These are phyloP conservation scores for Lophiostoma macrostomum DNA, from an alignment of 495 filamentous ascomycete genomes.

Conservation along the genomic window DNA sequence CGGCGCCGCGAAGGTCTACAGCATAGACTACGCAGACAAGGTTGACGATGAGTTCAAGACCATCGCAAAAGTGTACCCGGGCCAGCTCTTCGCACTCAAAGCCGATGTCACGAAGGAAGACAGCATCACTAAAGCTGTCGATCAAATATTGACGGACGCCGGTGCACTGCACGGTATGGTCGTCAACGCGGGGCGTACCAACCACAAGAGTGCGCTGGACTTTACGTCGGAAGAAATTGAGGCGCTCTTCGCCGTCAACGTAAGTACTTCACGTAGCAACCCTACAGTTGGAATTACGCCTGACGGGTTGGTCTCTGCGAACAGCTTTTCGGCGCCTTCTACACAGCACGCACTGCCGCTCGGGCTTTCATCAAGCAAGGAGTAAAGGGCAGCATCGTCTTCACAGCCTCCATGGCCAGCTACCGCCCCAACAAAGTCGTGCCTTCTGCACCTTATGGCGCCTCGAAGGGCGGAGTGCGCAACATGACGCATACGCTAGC, in stretches of 20 bases:
- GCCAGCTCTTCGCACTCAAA: slow-evolving; percentile 42
- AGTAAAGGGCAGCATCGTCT: slow-evolving; percentile 46
- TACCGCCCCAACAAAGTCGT: slow-evolving; percentile 29
- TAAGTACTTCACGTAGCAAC: neutral
- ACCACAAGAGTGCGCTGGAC: slow-evolving; percentile 47
- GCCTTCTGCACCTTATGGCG: slow-evolving; percentile 35
- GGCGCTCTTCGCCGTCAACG: slow-evolving; percentile 44
- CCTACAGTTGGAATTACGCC: too few species aligned
- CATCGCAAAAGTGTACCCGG: slow-evolving; percentile 39
- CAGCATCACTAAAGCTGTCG: slow-evolving; percentile 42
- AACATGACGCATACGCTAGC: slow-evolving; percentile 45
- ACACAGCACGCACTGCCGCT: slow-evolving; percentile 40
- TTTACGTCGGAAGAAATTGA: slow-evolving; percentile 43
- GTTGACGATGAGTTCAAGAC: slow-evolving; percentile 40
- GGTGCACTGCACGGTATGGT: slow-evolving; percentile 51
- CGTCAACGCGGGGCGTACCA: slow-evolving; percentile 49
- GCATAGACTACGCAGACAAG: slow-evolving; percentile 43
- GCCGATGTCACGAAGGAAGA: slow-evolving; percentile 45
- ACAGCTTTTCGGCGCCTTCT: slow-evolving; percentile 43
- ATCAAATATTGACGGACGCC: slow-evolving; percentile 42
- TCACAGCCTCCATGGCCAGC: slow-evolving; percentile 48
- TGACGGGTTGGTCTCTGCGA: neutral
- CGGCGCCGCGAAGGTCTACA: slow-evolving; percentile 42
- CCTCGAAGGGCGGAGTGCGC: slow-evolving; percentile 37
- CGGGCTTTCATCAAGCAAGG: slow-evolving; percentile 45